phyloP scores from a whole-genome alignment of 257 asterid genomes.

The Nicotiana paniculata region DNA sequence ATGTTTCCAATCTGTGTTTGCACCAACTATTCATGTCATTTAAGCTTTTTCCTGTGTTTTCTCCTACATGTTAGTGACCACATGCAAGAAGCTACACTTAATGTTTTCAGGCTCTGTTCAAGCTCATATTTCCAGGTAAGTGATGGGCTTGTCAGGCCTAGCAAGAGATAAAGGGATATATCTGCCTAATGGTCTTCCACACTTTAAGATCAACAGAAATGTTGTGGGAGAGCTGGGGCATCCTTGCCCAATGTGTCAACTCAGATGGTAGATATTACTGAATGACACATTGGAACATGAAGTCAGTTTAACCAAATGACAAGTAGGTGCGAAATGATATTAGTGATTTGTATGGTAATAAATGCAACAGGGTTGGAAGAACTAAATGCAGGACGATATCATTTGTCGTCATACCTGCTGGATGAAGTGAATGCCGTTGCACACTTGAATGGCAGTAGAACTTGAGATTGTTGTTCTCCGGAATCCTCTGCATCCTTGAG shows the following conservation, averaged over 20 bases:
- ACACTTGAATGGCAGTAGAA: background rate
- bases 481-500: background rate
- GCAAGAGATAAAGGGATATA: background rate
- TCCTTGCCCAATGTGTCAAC: background rate
- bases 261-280: background rate
- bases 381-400: background rate
- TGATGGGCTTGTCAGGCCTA: background rate
- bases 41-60: background rate
- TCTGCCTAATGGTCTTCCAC: slow-evolving; percentile 1
- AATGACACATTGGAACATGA: background rate
- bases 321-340: background rate
- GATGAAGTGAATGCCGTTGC: background rate
- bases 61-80: background rate
- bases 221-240: background rate
- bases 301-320: background rate
- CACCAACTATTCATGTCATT: background rate
- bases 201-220: background rate
- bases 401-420: background rate
- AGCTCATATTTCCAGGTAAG: background rate
- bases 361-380: background rate
- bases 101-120: background rate
- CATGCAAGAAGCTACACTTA: background rate
- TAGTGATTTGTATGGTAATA: background rate
- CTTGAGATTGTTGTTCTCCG: background rate
- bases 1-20: background rate